Evolutionary conservation across 257 asterid genomes (phyloP).

Genomic region (Jaltomata sinuosa): DNA sequence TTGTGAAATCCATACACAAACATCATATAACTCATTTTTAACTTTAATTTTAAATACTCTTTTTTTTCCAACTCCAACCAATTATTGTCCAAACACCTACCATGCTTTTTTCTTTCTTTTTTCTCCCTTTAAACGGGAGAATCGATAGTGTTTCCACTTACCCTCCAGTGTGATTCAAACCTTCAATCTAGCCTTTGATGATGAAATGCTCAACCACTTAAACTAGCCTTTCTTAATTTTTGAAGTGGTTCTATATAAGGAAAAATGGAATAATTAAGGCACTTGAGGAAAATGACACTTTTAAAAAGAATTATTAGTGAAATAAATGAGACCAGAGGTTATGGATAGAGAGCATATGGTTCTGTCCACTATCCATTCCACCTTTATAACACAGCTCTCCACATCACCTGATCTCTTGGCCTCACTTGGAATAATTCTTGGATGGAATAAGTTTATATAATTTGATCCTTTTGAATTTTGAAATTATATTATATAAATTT

Average conservation of each 20-base stretch:
- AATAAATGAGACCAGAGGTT: neutral
- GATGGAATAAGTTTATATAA: neutral
- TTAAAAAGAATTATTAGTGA: neutral
- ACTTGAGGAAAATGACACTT: neutral
- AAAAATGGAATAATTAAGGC: neutral
- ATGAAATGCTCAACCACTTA: too few species aligned
- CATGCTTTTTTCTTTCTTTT: too few species aligned
- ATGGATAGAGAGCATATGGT: conserved; percentile 1
- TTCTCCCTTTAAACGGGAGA: too few species aligned
- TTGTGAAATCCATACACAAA: neutral
- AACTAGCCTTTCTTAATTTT: neutral
- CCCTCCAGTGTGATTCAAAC: too few species aligned
- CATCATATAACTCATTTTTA: neutral
- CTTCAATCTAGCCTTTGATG: too few species aligned
- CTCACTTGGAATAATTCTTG: neutral
- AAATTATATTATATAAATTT: neutral
- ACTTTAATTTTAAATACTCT: neutral
- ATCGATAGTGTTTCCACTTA: too few species aligned
- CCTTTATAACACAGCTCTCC: neutral
- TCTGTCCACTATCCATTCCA: conserved; percentile 1
- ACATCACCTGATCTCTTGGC: neutral
- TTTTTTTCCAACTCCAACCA: neutral
- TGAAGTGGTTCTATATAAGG: neutral
- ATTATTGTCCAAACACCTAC: neutral
- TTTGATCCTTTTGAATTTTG: neutral